phyloP scores from a whole-genome alignment of 2,329 filamentous ascomycete genomes.

The Sporothrix euskadiensis region DNA sequence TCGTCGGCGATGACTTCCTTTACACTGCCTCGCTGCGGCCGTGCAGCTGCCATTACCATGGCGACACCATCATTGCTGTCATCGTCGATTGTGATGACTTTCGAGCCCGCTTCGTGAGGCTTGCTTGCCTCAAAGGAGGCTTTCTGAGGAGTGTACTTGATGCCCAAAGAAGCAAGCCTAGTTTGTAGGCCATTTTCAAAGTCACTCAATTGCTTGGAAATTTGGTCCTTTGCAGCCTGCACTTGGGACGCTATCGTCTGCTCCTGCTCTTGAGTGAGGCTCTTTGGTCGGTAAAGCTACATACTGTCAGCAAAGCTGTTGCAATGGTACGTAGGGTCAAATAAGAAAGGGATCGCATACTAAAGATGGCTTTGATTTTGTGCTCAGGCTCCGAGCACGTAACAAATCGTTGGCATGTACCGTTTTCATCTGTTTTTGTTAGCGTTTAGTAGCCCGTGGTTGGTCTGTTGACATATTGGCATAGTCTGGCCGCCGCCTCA shows the following conservation, averaged over 20 bases:
- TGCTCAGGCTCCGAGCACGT: slow-evolving; percentile 71
- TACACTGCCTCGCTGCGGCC: neutral
- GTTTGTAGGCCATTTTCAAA: slow-evolving; percentile 56
- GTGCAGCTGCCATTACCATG: neutral
- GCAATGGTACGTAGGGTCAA: neutral
- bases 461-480: neutral
- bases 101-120: neutral
- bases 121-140: too few relatives aligned
- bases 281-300: slow-evolving; percentile 86
- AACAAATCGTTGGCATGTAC: slow-evolving; percentile 72
- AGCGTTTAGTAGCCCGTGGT: slow-evolving; percentile 32
- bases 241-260: slow-evolving; percentile 70
- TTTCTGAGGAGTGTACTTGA: slow-evolving; percentile 23
- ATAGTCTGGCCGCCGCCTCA: neutral
- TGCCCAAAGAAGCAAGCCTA: slow-evolving; percentile 44
- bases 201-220: slow-evolving; percentile 65
- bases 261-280: slow-evolving; percentile 68
- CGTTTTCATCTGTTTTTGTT: slow-evolving; percentile 57
- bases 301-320: neutral
- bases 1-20: neutral
- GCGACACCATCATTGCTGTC: neutral
- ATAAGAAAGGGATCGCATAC: slow-evolving; percentile 53
- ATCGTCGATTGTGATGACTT: neutral
- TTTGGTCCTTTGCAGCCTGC: slow-evolving; percentile 60
- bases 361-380: slow-evolving; percentile 68